phyloP scores from a whole-genome alignment of 2,329 filamentous ascomycete species.

The Colletotrichum scovillei region DNA sequence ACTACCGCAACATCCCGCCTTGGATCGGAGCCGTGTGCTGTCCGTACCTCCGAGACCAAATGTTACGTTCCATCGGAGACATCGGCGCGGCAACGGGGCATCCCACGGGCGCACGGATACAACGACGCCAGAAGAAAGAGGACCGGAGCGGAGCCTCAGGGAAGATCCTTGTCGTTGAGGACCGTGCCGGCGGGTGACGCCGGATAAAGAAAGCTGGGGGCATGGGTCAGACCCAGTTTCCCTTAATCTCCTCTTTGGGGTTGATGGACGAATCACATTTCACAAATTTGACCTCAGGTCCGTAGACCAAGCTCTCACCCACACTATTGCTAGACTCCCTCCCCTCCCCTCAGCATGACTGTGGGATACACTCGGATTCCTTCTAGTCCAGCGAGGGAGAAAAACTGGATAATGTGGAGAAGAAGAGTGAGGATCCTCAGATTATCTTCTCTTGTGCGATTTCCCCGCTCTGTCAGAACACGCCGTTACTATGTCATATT shows the following conservation, averaged over 20 bases:
- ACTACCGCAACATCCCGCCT: neutral
- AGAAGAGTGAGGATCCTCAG: neutral
- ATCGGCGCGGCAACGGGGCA: neutral
- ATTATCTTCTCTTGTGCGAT: constrained; percentile 7
- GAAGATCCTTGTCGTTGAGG: neutral
- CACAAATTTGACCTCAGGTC: neutral
- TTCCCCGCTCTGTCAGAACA: neutral
- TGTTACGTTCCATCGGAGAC: constrained; percentile 33
- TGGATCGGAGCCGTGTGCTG: neutral
- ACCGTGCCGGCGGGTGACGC: constrained; percentile 8
- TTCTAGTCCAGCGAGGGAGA: neutral
- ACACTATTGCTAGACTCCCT: neutral
- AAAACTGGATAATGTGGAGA: constrained; percentile 24
- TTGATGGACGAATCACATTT: constrained; percentile 4
- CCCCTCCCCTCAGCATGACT: neutral
- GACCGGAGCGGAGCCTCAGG: constrained; percentile 21
- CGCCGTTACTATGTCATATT: constrained; percentile 19
- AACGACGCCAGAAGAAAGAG: too few species aligned
- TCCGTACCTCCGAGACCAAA: neutral
- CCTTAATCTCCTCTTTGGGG: neutral
- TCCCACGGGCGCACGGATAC: too few species aligned
- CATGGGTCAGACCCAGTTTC: constrained; percentile 21
- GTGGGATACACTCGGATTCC: neutral
- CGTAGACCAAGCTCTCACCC: neutral
- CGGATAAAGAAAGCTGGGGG: constrained; percentile 8